phyloP scores from a whole-genome alignment of 306 rosid species.

The Acacia confusa region DNA sequence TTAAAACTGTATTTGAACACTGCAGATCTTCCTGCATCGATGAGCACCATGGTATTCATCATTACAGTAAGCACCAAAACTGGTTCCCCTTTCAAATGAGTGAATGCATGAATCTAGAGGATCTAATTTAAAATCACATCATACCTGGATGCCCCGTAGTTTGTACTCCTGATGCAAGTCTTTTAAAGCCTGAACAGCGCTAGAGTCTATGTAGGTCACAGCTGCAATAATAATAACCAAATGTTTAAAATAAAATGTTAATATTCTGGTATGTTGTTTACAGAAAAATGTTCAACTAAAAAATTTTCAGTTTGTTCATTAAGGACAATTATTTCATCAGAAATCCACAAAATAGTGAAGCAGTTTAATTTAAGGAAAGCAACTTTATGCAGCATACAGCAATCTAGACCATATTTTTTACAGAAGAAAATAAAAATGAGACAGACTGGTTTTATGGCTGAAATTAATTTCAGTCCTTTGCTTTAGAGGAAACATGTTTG shows the following conservation, averaged over 20 bases:
- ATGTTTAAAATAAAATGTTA: neutral
- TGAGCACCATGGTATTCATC: too few species aligned
- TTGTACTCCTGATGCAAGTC: slow-evolving; percentile 90
- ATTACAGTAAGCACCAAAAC: too few species aligned
- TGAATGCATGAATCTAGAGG: neutral
- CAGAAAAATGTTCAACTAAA: neutral
- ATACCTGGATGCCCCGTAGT: slow-evolving; percentile 83
- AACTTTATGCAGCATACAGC: neutral
- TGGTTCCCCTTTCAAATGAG: neutral
- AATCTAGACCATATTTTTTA: neutral
- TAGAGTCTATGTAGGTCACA: slow-evolving; percentile 93
- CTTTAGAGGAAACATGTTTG: neutral
- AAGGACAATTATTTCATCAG: neutral
- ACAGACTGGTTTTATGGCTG: neutral
- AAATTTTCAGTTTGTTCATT: neutral
- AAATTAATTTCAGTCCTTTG: neutral
- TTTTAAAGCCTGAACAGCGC: slow-evolving; percentile 90
- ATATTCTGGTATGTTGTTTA: neutral
- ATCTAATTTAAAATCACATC: neutral
- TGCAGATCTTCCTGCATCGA: too few species aligned
- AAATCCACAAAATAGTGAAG: neutral
- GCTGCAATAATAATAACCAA: slow-evolving; percentile 56
- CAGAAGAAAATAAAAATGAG: neutral
- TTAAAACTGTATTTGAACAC: too few species aligned
- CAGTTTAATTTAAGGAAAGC: neutral